Base-by-base conservation (phyloP, 1,284 basidiomycete genomes). In the Crucibulum cyathiforme region DNA sequence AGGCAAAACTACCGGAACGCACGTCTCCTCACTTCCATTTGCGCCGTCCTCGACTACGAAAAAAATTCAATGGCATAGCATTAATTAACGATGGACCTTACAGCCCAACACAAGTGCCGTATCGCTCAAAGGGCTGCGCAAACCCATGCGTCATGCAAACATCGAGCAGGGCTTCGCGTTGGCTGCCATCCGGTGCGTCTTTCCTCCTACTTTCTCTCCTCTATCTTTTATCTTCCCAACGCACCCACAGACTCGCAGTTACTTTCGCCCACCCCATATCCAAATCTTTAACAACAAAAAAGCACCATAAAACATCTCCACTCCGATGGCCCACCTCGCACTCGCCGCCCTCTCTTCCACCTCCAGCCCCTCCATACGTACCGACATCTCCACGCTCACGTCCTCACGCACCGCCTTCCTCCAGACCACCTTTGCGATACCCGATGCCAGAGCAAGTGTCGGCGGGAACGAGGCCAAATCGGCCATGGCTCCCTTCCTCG, bases 281-380 rank as follows among this genome's bases (percentile, higher is more conserved):
- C 97, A 97, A 72, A 87, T 98, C 66, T 87, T 99, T 61, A 90
- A 90, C 69, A 99, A 98, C 76, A 94, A 96, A 54, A 99, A 99
- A 77, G 98, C 98, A 1, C 98, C 97, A 0, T 99, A 99, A 83
- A 98, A 98, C 76, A 90, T 99, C 66, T 97, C 96, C 12, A 87
- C 92, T 0, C 96, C 96, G 0, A 95, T 95, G 3, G 95, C 98
- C 7, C 81, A 88, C 51, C 86, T 98, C 36, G 96, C 95, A 0
- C 78, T 91, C 12, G 84, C 92, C 9, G 95, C 97, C 15, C 84
- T 95, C 39, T 88, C 90, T 0, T 81, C 87, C 0, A 70, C 77
- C 12, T 90, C 93, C 6, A 68, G 97, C 12, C 70, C 74, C 0
- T 69, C 76, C 15, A 95, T 95, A 91, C 83, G 81, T n/a, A 56